Conservation (phyloP, 495 filamentous ascomycete genomes). For the Stereocaulon alpinum region DNA sequence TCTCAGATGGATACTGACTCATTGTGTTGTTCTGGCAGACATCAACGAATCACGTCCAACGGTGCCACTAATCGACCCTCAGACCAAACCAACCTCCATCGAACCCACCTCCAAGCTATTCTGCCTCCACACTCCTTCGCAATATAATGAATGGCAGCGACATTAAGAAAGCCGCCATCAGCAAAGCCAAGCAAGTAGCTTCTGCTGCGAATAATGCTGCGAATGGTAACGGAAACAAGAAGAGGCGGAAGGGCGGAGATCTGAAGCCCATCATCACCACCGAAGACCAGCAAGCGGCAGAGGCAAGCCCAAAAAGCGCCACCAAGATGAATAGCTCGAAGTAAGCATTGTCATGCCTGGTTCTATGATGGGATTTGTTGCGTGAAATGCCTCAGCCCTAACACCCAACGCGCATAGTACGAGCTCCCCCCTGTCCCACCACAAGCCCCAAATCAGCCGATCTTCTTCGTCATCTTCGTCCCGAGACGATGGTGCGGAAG, state of each 20-base stretch:
- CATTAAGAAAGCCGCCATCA: constrained; percentile 65
- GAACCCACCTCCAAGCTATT: background rate
- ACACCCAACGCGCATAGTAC: constrained; percentile 31
- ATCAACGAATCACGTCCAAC: background rate
- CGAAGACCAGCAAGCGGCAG: constrained; percentile 42
- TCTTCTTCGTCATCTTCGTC: constrained; percentile 75
- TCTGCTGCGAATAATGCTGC: constrained; percentile 46
- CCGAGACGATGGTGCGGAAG: constrained; percentile 73
- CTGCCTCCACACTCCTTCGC: background rate
- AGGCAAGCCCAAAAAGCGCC: constrained; percentile 31
- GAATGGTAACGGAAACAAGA: constrained; percentile 52
- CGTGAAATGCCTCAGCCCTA: constrained; percentile 12
- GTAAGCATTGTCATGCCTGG: constrained; percentile 31
- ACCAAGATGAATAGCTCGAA: constrained; percentile 41
- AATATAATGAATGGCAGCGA: constrained; percentile 62
- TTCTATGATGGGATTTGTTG: background rate
- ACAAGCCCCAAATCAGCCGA: constrained; percentile 48
- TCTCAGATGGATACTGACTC: background rate
- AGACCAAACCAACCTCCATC: background rate
- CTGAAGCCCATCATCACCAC: constrained; percentile 86
- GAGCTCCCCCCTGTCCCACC: constrained; percentile 37
- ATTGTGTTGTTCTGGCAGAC: background rate
- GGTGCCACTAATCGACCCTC: background rate
- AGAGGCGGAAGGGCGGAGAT: constrained; percentile 77
- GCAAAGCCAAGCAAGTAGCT: constrained; percentile 69